Percentiles rank a stretch among this genome's conserved stretches.
These are phyloP conservation scores for Leccinum solheimii DNA, from an alignment of 1,284 basidiomycete genomes.

Conservation along the genomic window DNA sequence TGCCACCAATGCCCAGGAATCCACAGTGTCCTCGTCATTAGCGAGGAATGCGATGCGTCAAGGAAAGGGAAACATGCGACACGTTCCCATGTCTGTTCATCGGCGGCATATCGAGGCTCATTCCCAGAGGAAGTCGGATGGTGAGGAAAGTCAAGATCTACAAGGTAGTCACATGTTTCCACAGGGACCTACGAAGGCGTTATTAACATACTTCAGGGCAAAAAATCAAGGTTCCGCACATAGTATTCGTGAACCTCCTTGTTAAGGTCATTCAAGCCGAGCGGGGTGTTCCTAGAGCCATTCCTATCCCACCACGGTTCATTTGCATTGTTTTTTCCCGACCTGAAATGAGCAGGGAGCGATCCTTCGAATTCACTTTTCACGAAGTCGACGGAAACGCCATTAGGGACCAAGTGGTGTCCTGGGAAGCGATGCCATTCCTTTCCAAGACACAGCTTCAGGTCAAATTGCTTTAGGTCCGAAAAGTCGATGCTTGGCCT, in stretches of 20 bases:
- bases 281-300: slow-evolving; percentile 65
- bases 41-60: slow-evolving; percentile 71
- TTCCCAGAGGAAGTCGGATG: slow-evolving; percentile 53
- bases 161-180: slow-evolving; percentile 79
- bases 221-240: slow-evolving; percentile 51
- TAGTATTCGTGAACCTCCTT: slow-evolving; percentile 77
- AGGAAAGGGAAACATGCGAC: slow-evolving; percentile 79
- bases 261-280: slow-evolving; percentile 88
- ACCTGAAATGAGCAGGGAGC: slow-evolving; percentile 79
- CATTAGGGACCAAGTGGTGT: slow-evolving; percentile 85
- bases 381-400: slow-evolving; percentile 81
- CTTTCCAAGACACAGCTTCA: slow-evolving; percentile 88
- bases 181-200: slow-evolving; percentile 58
- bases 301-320: slow-evolving; percentile 60
- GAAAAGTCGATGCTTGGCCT: slow-evolving; percentile 67
- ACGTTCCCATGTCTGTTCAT: slow-evolving; percentile 71
- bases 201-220: slow-evolving; percentile 5
- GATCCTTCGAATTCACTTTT: slow-evolving; percentile 90
- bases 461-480: slow-evolving; percentile 67
- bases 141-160: slow-evolving; percentile 82
- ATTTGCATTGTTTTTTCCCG: slow-evolving; percentile 29
- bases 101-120: slow-evolving; percentile 78
- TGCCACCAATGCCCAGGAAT: slow-evolving; percentile 71
- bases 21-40: slow-evolving; percentile 76
- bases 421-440: slow-evolving; percentile 97